Base-by-base conservation (phyloP, 2,329 filamentous ascomycete species). In the Bipolaris cookei region DNA sequence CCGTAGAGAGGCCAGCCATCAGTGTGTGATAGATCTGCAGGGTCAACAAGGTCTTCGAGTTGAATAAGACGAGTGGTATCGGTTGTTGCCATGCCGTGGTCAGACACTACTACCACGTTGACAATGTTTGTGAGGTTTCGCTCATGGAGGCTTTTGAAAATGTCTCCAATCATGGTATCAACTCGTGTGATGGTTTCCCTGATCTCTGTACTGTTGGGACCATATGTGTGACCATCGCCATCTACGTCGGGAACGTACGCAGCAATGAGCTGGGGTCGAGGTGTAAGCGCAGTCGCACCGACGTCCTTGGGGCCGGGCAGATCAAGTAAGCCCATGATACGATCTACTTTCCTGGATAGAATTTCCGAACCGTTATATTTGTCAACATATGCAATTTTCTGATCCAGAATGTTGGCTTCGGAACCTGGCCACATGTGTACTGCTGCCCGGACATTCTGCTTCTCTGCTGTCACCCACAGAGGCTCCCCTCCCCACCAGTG, bases 361-460 rank as follows among this genome's bases (percentile, higher is more conserved):
- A 81, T 73, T 78, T 97, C 93, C 0, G 88, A 84, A 7, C 86
- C 88, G 65, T 97, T 94, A 79, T 86, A 99, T 67, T 87, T 89
- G 78, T 98, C 95, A 46, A 98, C 76, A 69, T 91, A 91, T 8
- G 86, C 88, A 2, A 93, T 91, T 61, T 93, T 88, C 16, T 88
- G 81, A n/a, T 83, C 81, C 11, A 86, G 82, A 59, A 96, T 90
- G 73, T 92, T 88, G 5, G 93, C 93, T 78, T 99, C 95, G 41
- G 91, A 96, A 2, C 95, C 95, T 1, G 95, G 95, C 95, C 95
- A 99, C 95, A 99, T 99, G 75, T 99, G 95, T 23, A 99, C 87
- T 0, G 92, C 95, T 28, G 88, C 87, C 54, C 86, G 85, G 30
- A 96, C 82, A 5, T 90, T 90, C 65, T 92, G 89, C 55, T 85